Percentiles rank a stretch among this genome's conserved stretches.
phyloP scores from a whole-genome alignment of 2,329 filamentous ascomycete species.

The Septoria linicola region DNA sequence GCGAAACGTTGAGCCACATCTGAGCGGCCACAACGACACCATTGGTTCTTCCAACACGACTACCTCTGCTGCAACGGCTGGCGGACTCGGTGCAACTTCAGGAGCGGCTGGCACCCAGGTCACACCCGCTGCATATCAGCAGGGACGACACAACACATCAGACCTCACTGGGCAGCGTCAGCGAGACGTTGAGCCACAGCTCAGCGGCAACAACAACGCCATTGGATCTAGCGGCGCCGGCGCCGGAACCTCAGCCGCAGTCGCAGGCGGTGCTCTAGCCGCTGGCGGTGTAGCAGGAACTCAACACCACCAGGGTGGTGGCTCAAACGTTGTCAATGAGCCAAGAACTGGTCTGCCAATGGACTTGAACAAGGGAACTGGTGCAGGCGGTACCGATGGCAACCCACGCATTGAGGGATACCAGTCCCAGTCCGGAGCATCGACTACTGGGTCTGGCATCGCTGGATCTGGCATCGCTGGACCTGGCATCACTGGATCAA shows the following conservation, averaged over 20 bases:
- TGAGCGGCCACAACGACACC: constrained; percentile 2
- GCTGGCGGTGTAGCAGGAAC: background rate
- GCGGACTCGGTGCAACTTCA: background rate
- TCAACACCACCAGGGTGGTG: constrained; percentile 12
- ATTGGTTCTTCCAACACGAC: background rate
- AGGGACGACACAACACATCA: background rate
- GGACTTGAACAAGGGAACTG: constrained; percentile 42
- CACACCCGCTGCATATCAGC: background rate
- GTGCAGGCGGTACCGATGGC: constrained; percentile 41
- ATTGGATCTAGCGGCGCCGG: background rate
- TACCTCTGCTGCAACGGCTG: background rate
- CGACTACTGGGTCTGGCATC: too few relatives aligned
- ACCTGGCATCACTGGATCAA: background rate
- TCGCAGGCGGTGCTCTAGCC: background rate
- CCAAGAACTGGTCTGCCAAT: constrained; percentile 44
- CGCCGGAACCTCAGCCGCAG: background rate
- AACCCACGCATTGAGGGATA: constrained; percentile 34
- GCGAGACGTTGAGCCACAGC: constrained; percentile 1
- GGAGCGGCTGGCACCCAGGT: background rate
- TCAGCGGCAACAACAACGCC: constrained; percentile 3
- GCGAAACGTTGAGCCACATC: background rate
- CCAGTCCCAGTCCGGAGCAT: constrained; percentile 15
- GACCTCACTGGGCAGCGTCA: constrained; percentile 1
- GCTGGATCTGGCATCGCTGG: background rate
- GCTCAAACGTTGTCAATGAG: constrained; percentile 35